These are phyloP conservation scores for Persicaria maculosa DNA, from an alignment of 148 eudicot species.

Conservation along the genomic window DNA sequence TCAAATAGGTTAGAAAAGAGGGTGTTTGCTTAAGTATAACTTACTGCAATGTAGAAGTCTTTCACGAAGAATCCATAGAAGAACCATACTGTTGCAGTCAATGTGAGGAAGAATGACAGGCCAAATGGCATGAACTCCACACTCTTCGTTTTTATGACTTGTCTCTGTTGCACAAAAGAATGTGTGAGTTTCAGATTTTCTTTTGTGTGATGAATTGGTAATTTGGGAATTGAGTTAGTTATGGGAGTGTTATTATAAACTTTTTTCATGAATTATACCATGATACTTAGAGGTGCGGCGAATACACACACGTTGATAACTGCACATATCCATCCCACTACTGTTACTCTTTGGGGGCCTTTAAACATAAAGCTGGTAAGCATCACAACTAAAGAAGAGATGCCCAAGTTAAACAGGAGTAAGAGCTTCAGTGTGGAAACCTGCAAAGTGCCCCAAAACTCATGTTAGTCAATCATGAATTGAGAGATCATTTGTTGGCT, in stretches of 20 bases:
- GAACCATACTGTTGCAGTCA: slow-evolving; percentile 56
- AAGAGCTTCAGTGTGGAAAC: slow-evolving; percentile 19
- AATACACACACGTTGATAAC: slow-evolving; percentile 45
- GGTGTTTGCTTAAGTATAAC: slow-evolving; percentile 15
- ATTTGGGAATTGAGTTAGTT: slow-evolving; percentile 16
- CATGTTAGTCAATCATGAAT: neutral
- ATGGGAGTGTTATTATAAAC: slow-evolving; percentile 17
- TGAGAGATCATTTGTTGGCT: neutral
- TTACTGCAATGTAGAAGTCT: slow-evolving; percentile 50
- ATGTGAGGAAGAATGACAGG: slow-evolving; percentile 42
- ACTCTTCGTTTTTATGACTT: slow-evolving; percentile 49
- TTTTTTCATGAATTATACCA: slow-evolving; percentile 30
- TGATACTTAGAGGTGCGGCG: slow-evolving; percentile 50
- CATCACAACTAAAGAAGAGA: slow-evolving; percentile 25
- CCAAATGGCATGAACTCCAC: slow-evolving; percentile 61
- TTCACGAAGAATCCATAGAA: slow-evolving; percentile 53
- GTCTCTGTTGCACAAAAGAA: slow-evolving; percentile 24
- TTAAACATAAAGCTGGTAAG: slow-evolving; percentile 31
- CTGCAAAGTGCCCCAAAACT: neutral
- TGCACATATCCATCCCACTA: slow-evolving; percentile 56
- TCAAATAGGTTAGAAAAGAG: neutral
- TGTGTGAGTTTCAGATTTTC: slow-evolving; percentile 14
- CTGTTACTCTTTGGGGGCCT: slow-evolving; percentile 30
- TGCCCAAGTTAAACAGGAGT: slow-evolving; percentile 37
- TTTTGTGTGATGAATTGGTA: neutral